Evolutionary conservation across 192 early-diverging fungal genomes (phyloP), one percentile per base, ranked within the genome.

Genomic region (Allomyces macrogynus): DNA sequence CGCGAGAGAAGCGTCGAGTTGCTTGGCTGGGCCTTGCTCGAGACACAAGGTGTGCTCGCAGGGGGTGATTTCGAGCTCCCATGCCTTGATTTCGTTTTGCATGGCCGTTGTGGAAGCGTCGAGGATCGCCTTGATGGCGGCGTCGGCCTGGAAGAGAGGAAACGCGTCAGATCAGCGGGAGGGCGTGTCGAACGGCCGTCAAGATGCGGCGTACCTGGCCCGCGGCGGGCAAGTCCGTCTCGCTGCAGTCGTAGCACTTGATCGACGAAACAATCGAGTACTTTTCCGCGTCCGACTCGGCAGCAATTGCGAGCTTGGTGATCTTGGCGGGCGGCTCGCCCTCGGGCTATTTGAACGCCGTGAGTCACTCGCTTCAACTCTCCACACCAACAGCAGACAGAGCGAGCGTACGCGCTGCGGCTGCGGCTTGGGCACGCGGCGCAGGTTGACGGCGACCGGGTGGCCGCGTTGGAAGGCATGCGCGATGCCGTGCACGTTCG

Each of bases 71-170:
- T 95, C 90, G 64, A 91, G 87, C 64, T 93, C 83, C 95, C 95
- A 99, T 1, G 88, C 87, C 70, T 93, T 89, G 70, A 95, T 85
- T 71, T 96, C 93, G 3, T 84, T 86, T 67, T 89, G 80, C 69
- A 85, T 84, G 62, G 81, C 82, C 3, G 92, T 88, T 23, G 94
- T 92, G 7, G 89, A 73, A 0, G 92, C 83, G 9, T 73, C 69
- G 67, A 94, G 74, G 22, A 96, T 81, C 9, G 82, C 84, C 26
- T 84, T 80, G 12, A 87, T 77, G 25, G 86, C 75, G 4, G 70
- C 67, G 0, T 76, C 66, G 61, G 88, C 71, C 90, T 89, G 67
- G 10, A 23, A 7, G 22, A 14, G 27, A 4, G 23, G 57, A n/a
- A 62, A 67, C 42, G 32, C n/a, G 23, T 61, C 60, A 49, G 32